These are phyloP conservation scores for Colletotrichum magnum DNA, from an alignment of 2,329 filamentous ascomycete species.

Conservation along the genomic window DNA sequence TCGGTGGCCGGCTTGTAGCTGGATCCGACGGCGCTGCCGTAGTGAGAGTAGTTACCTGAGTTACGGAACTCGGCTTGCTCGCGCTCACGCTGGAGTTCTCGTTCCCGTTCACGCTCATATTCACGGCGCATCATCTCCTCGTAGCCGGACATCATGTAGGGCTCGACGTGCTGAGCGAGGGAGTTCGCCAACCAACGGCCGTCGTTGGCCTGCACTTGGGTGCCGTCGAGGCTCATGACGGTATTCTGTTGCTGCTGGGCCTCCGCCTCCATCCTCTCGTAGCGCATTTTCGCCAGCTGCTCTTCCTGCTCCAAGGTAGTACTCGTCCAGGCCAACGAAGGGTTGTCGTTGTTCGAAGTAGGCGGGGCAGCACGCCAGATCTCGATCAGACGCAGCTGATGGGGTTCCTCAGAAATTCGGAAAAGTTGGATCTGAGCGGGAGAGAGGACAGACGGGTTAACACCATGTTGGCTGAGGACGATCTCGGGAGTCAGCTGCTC, in stretches of 20 bases:
- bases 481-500: constrained; percentile 67
- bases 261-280: constrained; percentile 59
- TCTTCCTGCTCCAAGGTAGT: constrained; percentile 71
- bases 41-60: constrained; percentile 61
- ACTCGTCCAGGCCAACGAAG: constrained; percentile 66
- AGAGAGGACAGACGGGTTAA: constrained; percentile 79
- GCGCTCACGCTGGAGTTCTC: constrained; percentile 68
- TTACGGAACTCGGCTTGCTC: constrained; percentile 48
- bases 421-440: constrained; percentile 85
- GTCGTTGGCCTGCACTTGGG: constrained; percentile 65
- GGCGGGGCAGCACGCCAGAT: constrained; percentile 89
- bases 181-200: constrained; percentile 64
- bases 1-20: constrained; percentile 65
- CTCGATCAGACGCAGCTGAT: constrained; percentile 82
- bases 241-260: constrained; percentile 58
- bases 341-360: constrained; percentile 67
- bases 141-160: constrained; percentile 89
- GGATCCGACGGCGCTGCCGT: constrained; percentile 55
- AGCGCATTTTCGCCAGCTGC: constrained; percentile 72
- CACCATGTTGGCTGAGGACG: constrained; percentile 75
- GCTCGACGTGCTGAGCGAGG: constrained; percentile 71
- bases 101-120: constrained; percentile 61
- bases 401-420: constrained; percentile 78
- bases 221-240: constrained; percentile 69
- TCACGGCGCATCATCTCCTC: constrained; percentile 77